Base-by-base conservation (phyloP, 257 asterid species). In the Gynochthodes officinalis region DNA sequence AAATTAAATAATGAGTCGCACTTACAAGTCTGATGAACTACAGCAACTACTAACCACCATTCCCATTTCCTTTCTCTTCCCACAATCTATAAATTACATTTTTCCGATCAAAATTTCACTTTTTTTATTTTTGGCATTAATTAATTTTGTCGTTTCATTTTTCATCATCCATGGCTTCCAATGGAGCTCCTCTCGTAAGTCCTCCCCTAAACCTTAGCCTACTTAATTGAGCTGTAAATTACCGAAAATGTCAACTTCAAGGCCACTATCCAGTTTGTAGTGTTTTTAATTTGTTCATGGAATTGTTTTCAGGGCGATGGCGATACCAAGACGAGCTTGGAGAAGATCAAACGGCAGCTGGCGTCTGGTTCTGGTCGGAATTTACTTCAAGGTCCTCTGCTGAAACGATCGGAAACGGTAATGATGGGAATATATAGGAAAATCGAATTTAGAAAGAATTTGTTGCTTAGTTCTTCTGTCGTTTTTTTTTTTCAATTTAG, bases 381-480 rank as follows among this genome's bases (percentile, higher is more conserved):
- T 84, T 84, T 95, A 58, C 90, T 95, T 71, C 99, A 95, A 72
- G 98, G 99, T 12, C 98, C 97, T 52, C 96, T 95, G 71, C 89
- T 95, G 73, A 95, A 95, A 86, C 89, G 99, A 92, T 95, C 99
- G 74, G 99, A 95, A 83, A 95, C 99, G 84, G 99, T 95, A 81
- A 62, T 46, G 27, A 58, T 53, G 40, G n/a, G 25, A 37, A 63
- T 3, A 21, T 1, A 1, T 42, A 18, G 15, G 18, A 30, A 37
- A n/a, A 55, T 8, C n/a, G 13, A 9, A 1, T 55, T 30, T 23
- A n/a, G 25, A 50, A 18, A 18, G 3, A 2, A 21, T 1, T 5
- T 48, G 0, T 8, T 55, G 33, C 23, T 55, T 55, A 23, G 23
- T 48, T 32, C 18, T 19, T n/a, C 35, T 63, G 3, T 63, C 23